A percentile compares a stretch with the other conserved stretches of the same genome.
These are phyloP conservation scores for Rhododendron griersonianum DNA, from an alignment of 148 eudicot genomes.

Conservation along the genomic window DNA sequence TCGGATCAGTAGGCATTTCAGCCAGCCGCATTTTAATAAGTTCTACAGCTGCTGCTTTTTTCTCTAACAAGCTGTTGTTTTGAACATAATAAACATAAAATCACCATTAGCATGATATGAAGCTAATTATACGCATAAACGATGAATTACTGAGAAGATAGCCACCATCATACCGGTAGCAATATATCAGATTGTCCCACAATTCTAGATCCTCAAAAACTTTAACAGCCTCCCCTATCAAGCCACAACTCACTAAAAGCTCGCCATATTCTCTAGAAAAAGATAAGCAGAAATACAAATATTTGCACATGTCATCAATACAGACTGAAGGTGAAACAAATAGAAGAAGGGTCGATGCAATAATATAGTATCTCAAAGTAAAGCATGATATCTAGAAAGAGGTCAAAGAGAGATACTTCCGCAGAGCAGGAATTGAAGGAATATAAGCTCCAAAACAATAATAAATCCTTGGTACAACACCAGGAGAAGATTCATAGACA, in stretches of 20 bases:
- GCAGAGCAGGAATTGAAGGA: slow-evolving; percentile 72
- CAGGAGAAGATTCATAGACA: slow-evolving; percentile 47
- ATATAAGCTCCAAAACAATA: slow-evolving; percentile 66
- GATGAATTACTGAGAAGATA: background rate
- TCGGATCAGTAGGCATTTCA: slow-evolving; percentile 71
- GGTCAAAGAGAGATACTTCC: slow-evolving; percentile 47
- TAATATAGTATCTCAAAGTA: background rate
- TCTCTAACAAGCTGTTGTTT: slow-evolving; percentile 53
- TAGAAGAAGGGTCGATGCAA: background rate
- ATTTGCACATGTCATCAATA: background rate
- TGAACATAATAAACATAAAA: background rate
- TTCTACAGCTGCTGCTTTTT: slow-evolving; percentile 88
- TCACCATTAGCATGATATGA: background rate
- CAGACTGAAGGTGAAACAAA: background rate
- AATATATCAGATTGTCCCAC: slow-evolving; percentile 89
- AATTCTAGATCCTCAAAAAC: slow-evolving; percentile 87
- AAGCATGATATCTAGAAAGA: background rate
- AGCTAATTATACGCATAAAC: background rate
- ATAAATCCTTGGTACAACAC: slow-evolving; percentile 55
- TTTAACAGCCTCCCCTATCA: slow-evolving; percentile 85
- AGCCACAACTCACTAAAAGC: slow-evolving; percentile 77
- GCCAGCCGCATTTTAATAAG: slow-evolving; percentile 64
- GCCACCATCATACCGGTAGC: slow-evolving; percentile 55
- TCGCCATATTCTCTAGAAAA: slow-evolving; percentile 76
- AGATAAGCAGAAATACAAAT: background rate